phyloP scores from a whole-genome alignment of 2,329 filamentous ascomycete species.

The Claviceps capensis region DNA sequence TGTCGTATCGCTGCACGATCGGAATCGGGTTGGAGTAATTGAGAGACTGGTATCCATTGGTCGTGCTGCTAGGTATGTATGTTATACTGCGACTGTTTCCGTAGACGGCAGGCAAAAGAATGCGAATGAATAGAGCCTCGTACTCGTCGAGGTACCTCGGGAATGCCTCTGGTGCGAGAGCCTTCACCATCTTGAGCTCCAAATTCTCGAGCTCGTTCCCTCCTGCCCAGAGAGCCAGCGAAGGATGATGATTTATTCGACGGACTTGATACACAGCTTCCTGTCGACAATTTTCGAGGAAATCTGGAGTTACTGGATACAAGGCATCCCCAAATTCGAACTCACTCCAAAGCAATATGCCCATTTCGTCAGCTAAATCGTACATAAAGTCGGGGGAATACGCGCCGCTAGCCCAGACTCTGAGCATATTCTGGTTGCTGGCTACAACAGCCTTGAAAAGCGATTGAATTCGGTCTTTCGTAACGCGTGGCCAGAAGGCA shows the following conservation, averaged over 20 bases:
- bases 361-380: slow-evolving; percentile 46
- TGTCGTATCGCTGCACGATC: slow-evolving; percentile 42
- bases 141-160: slow-evolving; percentile 28
- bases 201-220: slow-evolving; percentile 48
- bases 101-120: slow-evolving; percentile 41
- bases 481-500: slow-evolving; percentile 29
- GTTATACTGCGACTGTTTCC: slow-evolving; percentile 45
- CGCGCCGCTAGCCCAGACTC: slow-evolving; percentile 46
- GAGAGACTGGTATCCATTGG: slow-evolving; percentile 41
- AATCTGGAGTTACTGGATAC: slow-evolving; percentile 39
- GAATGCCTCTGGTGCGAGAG: slow-evolving; percentile 26
- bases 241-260: slow-evolving; percentile 47
- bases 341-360: slow-evolving; percentile 48
- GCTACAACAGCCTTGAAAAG: slow-evolving; percentile 36
- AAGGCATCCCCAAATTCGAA: slow-evolving; percentile 49
- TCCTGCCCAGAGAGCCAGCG: slow-evolving; percentile 38
- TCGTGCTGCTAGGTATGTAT: slow-evolving; percentile 46
- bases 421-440: slow-evolving; percentile 48
- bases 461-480: slow-evolving; percentile 32
- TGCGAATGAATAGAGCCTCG: slow-evolving; percentile 42
- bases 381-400: slow-evolving; percentile 50
- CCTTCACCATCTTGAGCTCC: slow-evolving; percentile 28
- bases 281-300: slow-evolving; percentile 39
- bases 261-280: slow-evolving; percentile 48
- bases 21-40: slow-evolving; percentile 38